Conservation (phyloP, 352 stramenopile species). For the Phytopythium litorale region DNA sequence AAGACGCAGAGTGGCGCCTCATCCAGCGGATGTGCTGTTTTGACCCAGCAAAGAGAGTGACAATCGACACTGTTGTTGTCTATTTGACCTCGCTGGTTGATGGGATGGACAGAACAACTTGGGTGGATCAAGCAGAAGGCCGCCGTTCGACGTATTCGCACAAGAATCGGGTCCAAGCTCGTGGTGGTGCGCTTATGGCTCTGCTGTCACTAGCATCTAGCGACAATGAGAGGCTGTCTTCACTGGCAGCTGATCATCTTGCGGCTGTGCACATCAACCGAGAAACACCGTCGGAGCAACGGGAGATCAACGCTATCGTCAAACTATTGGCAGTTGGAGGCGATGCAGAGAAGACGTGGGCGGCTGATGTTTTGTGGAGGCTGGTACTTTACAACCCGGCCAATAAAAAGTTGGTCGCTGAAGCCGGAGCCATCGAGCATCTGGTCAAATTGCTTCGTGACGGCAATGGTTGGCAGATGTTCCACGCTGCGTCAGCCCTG, state of each 20-base stretch:
- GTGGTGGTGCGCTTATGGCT: not conserved
- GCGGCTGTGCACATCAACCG: not conserved
- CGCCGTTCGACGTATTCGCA: not conserved
- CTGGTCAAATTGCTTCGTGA: not conserved
- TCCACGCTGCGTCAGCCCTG: not conserved
- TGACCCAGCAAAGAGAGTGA: constrained; percentile 1
- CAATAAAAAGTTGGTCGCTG: not conserved
- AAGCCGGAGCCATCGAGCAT: not conserved
- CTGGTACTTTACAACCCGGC: not conserved
- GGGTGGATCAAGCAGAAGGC: not conserved
- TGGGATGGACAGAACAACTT: not conserved
- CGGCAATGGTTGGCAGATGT: not conserved
- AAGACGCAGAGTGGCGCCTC: constrained; percentile 7
- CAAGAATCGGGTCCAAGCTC: not conserved
- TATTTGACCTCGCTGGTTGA: not conserved
- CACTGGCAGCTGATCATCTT: not conserved
- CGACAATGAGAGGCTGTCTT: not conserved
- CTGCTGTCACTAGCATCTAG: not conserved
- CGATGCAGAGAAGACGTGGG: not conserved
- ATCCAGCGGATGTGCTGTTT: constrained; percentile 15
- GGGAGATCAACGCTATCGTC: constrained; percentile 1
- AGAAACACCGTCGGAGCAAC: not conserved
- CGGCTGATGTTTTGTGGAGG: not conserved
- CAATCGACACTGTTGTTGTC: constrained; percentile 5
- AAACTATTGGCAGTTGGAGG: not conserved